Evolutionary conservation across 106 monocot genomes (phyloP), one percentile per base, ranked within the genome.

Genomic region (Iris macrosiphon): DNA sequence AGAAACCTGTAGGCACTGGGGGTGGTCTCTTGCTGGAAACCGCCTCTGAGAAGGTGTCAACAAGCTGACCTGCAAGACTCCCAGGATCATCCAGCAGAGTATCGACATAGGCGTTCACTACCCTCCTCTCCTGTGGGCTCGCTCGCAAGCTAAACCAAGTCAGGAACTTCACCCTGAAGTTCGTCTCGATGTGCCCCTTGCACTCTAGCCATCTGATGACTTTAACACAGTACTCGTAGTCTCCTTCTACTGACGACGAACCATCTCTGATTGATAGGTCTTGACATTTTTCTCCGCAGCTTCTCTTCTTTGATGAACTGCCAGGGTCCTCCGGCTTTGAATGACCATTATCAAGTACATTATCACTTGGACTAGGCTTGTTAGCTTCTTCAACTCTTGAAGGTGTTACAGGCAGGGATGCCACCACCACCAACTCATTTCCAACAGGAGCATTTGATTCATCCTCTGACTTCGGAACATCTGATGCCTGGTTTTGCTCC

Each of bases 121-220:
- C 60, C 59, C 70, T 84, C 25, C 88, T 81, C 70, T 94, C 94
- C 57, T 81, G 85, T 30, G 70, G 65, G 7, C 75, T 88, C 3
- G 93, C 88, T 29, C 75, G 34, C 52, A 94, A 45, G 64, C 93
- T 88, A 67, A 84, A 94, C 93, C 93, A 94, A 16, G 93, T 88
- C 47, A 94, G 67, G 39, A 94, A 94, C 63, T 94, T 94, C 29
- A 88, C 75, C 49, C 93, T 72, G 45, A 84, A 94, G 43, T 66
- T 73, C 21, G 71, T 76, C 66, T 94, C 93, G 2, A 94, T 84
- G 24, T 73, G 66, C 24, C 88, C 88, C 20, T 75, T 59, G 8
- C 88, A 70, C 33, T 88, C 88, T 4, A 88, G 53, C 79, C 82
- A 73, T 40, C 82, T 69, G 17, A 88, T 49, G 40, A 79, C 66